These are phyloP conservation scores for Hondaea fermentalgiana DNA, from an alignment of 108 stramenopile genomes.

Conservation along the genomic window DNA sequence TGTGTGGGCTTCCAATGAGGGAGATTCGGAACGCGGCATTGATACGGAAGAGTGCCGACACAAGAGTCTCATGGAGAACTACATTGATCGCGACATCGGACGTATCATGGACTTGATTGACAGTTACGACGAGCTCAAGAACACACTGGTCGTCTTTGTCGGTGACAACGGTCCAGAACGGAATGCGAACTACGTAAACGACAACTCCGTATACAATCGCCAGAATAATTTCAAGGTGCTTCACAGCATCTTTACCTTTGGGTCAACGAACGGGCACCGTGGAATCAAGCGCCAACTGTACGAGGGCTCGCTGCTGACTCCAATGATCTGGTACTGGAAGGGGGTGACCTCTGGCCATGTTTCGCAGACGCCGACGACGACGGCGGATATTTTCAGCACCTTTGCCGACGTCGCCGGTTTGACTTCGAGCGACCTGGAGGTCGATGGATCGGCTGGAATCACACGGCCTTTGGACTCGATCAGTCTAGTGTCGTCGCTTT, in stretches of 20 bases:
- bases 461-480: neutral
- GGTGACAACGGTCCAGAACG: constrained; percentile 50
- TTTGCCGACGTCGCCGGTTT: neutral
- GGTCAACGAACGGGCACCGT: neutral
- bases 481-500: neutral
- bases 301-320: neutral
- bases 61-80: neutral
- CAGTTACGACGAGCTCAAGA: constrained; percentile 25
- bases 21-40: neutral
- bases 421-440: neutral
- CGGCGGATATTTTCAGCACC: neutral
- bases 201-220: neutral
- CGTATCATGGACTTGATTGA: constrained; percentile 32
- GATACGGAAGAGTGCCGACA: neutral
- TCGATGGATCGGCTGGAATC: neutral
- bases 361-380: neutral
- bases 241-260: neutral
- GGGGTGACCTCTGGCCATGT: neutral
- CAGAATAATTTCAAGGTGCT: neutral
- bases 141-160: constrained; percentile 47
- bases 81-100: constrained; percentile 31
- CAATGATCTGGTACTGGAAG: neutral
- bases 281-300: neutral
- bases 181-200: neutral
- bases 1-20: neutral